Evolutionary conservation across 1,284 basidiomycete species (phyloP), one percentile per base, ranked within the genome.

Genomic region (Rhizoctonia solani): DNA sequence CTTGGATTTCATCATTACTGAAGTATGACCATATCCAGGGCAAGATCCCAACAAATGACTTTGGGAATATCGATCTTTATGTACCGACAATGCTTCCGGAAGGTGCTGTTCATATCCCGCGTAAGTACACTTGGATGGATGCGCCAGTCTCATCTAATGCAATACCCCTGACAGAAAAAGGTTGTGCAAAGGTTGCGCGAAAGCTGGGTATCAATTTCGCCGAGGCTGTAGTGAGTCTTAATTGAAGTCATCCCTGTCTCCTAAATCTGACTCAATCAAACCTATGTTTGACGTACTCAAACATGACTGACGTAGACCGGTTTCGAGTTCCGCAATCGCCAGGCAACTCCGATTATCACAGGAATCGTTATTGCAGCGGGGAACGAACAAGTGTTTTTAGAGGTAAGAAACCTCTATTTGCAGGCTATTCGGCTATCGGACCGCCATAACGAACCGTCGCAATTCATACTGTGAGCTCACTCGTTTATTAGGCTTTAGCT

Each of bases 1-100:
- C 46, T 14, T 13, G 46, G 21, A 11, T 49, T 14, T 11, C 4
- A 3, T 44, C 46, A 21, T 49, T 49, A 13, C 29, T 23, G 21
- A 63, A 14, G 37, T 66, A 59, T 71, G 59, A 66, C 21, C 21
- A 25, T 16, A 16, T 65, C 21, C 73, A 98, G 91, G 96, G 97
- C 21, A 87, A 86, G 75, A 86, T 99, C 41, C 95, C 95, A 3
- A 95, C 91, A 77, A 99, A 99, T 73, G 86, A 89, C 69, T 99
- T 97, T 76, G 97, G 97, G 21, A 98, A 98, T 76, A 92, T 99
- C 70, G 96, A 99, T 78, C 79, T 99, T 29, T 99, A 97, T 76
- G 92, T 92, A 4, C 90, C 93, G 25, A 89, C 90, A 1, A 99
- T 99, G 96, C 82, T 99, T 25, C 97, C 97, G 0, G 79, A 78